Evolutionary conservation across 208 protist genomes (phyloP).

Genomic region (Wallacemonas sp.): DNA sequence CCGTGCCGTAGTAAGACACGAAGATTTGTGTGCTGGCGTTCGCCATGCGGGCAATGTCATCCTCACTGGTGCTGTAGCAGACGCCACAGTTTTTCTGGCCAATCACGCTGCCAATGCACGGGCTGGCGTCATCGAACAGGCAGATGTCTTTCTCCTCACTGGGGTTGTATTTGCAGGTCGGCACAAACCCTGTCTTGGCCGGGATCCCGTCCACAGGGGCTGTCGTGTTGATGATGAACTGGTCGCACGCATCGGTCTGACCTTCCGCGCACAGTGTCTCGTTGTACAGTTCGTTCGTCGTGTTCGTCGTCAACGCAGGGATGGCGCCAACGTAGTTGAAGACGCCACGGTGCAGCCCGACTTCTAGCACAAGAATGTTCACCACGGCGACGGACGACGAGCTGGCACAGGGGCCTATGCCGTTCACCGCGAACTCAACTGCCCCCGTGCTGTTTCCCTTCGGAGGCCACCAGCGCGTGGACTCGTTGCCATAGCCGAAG

Average conservation of each 20-base stretch:
- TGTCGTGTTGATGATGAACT: constrained; percentile 25
- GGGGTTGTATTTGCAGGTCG: constrained; percentile 52
- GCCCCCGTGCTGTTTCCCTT: constrained; percentile 22
- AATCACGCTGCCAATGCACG: constrained; percentile 55
- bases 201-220: constrained; percentile 20
- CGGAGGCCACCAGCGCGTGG: constrained; percentile 7
- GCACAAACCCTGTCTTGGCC: constrained; percentile 67
- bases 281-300: constrained; percentile 42
- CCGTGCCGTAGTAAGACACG: constrained; percentile 80
- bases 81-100: constrained; percentile 76
- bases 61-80: constrained; percentile 28
- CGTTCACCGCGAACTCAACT: constrained; percentile 65
- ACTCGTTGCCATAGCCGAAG: constrained; percentile 62
- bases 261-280: background rate
- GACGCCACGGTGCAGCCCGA: constrained; percentile 63
- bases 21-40: constrained; percentile 42
- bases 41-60: constrained; percentile 8
- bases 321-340: constrained; percentile 73
- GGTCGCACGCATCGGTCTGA: background rate
- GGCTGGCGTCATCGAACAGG: constrained; percentile 29
- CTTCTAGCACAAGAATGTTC: constrained; percentile 58
- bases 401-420: constrained; percentile 21
- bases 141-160: constrained; percentile 36
- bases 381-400: constrained; percentile 48
- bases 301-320: background rate